Percentiles rank a stretch among this genome's conserved stretches.
Evolutionary conservation across 176 grass and related monocot species (phyloP).

Genomic region (Paspalum notatum): DNA sequence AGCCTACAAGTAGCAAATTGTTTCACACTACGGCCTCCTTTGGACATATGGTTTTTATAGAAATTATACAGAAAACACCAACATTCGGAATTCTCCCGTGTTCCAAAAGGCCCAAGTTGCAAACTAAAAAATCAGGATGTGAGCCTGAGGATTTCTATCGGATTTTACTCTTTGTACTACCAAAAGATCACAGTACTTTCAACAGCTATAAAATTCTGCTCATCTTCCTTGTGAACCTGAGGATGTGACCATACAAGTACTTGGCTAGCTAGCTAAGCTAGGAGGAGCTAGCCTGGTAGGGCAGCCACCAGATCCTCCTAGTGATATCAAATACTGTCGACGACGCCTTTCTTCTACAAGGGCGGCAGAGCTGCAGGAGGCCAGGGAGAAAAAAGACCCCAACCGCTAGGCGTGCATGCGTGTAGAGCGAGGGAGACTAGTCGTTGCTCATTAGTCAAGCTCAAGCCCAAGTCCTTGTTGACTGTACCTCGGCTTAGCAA

Average conservation of each 20-base stretch:
- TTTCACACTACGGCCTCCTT: no score
- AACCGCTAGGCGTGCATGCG: conserved; percentile 2
- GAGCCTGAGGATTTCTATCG: no score
- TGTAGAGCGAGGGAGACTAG: conserved; percentile 22
- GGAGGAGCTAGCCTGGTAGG: not conserved
- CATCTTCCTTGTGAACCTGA: not conserved
- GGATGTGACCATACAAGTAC: conserved; percentile 37
- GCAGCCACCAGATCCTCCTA: conserved; percentile 1
- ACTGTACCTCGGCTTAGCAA: conserved; percentile 47
- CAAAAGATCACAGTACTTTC: no score
- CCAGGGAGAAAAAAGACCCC: not conserved
- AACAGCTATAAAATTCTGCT: no score
- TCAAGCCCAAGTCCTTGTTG: conserved; percentile 27
- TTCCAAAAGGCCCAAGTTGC: no score
- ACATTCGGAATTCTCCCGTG: no score
- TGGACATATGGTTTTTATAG: no score
- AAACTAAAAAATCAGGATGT: no score
- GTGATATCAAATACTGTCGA: not conserved
- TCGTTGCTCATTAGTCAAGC: conserved; percentile 32
- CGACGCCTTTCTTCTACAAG: not conserved
- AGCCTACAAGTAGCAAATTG: not conserved
- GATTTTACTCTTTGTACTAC: no score
- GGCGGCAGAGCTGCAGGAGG: not conserved
- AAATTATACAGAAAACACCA: no score
- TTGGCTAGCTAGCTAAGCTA: not conserved